phyloP scores from a whole-genome alignment of 2,329 filamentous ascomycete species.

The Sporothrix humicola region DNA sequence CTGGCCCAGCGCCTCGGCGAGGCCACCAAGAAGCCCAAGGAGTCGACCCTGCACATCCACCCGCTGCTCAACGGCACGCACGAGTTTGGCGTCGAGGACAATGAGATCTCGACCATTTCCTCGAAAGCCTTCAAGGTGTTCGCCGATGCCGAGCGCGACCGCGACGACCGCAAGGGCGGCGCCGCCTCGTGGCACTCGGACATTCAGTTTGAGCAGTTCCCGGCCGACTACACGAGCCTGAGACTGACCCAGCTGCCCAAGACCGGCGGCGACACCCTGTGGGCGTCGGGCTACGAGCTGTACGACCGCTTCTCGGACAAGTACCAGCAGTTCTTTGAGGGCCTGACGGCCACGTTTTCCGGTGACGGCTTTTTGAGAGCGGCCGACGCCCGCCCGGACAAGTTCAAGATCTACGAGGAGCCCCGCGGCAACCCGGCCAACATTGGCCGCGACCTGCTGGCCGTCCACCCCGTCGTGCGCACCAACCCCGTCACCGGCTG shows the following conservation, averaged over 20 bases:
- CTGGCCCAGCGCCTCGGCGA: conserved; percentile 37
- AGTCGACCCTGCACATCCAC: conserved; percentile 60
- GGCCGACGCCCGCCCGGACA: conserved; percentile 48
- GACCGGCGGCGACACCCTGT: conserved; percentile 62
- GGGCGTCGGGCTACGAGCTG: conserved; percentile 70
- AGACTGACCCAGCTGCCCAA: conserved; percentile 50
- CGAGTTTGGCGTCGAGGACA: conserved; percentile 36
- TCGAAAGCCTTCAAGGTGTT: conserved; percentile 44
- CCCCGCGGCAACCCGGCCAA: conserved; percentile 59
- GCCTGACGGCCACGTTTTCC: conserved; percentile 60
- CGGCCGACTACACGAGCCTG: conserved; percentile 54
- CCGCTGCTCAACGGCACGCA: conserved; percentile 43
- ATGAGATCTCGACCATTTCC: conserved; percentile 58
- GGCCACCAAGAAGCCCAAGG: conserved; percentile 46
- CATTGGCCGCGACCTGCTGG: conserved; percentile 53
- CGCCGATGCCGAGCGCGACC: conserved; percentile 24
- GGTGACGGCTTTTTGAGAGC: conserved; percentile 57
- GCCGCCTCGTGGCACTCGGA: conserved; percentile 52
- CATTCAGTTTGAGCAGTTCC: conserved; percentile 55
- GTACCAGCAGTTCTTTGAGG: conserved; percentile 58
- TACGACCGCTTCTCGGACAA: conserved; percentile 66
- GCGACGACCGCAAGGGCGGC: conserved; percentile 25
- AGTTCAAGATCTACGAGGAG: conserved; percentile 53
- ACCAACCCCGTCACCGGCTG: conserved; percentile 65
- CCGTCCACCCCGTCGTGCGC: conserved; percentile 60